Evolutionary conservation across 352 stramenopile genomes (phyloP).

Genomic region (Phytopythium chamaehyphon): DNA sequence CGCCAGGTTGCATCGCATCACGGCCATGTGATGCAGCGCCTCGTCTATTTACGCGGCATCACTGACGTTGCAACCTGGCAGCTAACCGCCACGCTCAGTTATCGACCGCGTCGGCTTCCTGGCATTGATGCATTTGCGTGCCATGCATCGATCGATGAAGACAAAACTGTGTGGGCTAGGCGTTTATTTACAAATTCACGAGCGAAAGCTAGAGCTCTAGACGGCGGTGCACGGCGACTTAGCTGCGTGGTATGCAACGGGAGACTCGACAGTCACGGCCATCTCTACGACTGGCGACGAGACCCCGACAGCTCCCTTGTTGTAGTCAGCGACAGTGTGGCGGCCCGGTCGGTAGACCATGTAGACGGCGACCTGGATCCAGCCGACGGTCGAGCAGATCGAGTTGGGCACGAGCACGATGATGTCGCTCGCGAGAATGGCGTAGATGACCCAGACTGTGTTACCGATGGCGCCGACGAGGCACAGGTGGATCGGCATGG

Average conservation of each 20-base stretch:
- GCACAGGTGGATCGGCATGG: conserved; percentile 32
- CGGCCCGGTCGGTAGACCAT: conserved; percentile 18
- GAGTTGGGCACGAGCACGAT: conserved; percentile 31
- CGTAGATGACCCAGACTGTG: conserved; percentile 29
- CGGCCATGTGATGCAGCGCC: too few species aligned
- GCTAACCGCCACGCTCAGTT: too few species aligned
- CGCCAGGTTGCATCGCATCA: too few species aligned
- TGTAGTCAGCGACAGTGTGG: background rate
- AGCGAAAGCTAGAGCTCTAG: background rate
- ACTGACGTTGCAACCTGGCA: too few species aligned
- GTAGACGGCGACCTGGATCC: conserved; percentile 21
- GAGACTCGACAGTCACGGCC: background rate
- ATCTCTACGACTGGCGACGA: background rate
- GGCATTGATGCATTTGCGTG: too few species aligned
- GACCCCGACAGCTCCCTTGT: background rate
- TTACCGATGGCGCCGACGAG: conserved; percentile 22
- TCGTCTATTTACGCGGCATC: too few species aligned
- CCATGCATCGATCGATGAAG: too few species aligned
- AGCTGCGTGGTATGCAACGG: background rate
- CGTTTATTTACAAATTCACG: too few species aligned
- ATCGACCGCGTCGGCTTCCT: too few species aligned
- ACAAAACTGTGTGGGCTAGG: too few species aligned
- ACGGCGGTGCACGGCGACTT: conserved; percentile 1
- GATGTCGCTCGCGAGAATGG: conserved; percentile 22
- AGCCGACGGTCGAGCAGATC: conserved; percentile 15